Evolutionary conservation across 2,329 filamentous ascomycete species (phyloP).

Genomic region (Colletotrichum gigasporum): DNA sequence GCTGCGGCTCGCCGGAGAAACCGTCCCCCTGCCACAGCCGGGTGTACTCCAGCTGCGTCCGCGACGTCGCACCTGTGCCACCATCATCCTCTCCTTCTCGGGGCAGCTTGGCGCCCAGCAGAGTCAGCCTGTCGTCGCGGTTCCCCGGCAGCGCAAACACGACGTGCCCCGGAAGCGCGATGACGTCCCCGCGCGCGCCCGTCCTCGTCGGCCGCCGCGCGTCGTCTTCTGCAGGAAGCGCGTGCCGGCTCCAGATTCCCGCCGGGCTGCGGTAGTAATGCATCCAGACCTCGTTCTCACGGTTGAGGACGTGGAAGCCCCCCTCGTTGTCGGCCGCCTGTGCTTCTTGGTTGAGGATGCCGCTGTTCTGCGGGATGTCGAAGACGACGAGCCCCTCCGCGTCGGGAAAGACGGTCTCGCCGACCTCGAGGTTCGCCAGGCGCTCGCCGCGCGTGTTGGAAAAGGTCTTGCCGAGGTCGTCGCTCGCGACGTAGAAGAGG

Average conservation of each 20-base stretch:
- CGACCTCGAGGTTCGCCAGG: constrained; percentile 20
- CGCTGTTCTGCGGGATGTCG: constrained; percentile 26
- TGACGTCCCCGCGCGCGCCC: constrained; percentile 17
- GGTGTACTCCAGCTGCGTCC: not conserved
- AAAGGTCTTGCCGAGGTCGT: constrained; percentile 13
- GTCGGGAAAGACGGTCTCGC: constrained; percentile 27
- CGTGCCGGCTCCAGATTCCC: constrained; percentile 12
- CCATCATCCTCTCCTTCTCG: not conserved
- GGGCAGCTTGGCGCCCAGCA: constrained; percentile 9
- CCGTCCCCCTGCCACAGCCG: constrained; percentile 17
- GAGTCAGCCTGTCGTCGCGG: constrained; percentile 15
- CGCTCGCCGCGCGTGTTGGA: constrained; percentile 10
- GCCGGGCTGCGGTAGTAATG: constrained; percentile 20
- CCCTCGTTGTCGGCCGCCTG: constrained; percentile 21
- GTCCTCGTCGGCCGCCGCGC: constrained; percentile 21
- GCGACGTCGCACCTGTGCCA: not conserved
- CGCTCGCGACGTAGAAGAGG: constrained; percentile 28
- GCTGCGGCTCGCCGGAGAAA: constrained; percentile 29
- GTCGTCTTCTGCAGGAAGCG: no score
- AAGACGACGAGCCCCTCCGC: constrained; percentile 23
- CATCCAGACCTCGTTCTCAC: constrained; percentile 28
- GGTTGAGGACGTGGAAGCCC: constrained; percentile 26
- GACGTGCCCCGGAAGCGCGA: constrained; percentile 9
- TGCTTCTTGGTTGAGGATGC: constrained; percentile 27
- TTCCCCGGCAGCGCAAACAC: constrained; percentile 26